These are phyloP conservation scores for Clarireedia homoeocarpa DNA, from an alignment of 2,329 filamentous ascomycete species.

Conservation along the genomic window DNA sequence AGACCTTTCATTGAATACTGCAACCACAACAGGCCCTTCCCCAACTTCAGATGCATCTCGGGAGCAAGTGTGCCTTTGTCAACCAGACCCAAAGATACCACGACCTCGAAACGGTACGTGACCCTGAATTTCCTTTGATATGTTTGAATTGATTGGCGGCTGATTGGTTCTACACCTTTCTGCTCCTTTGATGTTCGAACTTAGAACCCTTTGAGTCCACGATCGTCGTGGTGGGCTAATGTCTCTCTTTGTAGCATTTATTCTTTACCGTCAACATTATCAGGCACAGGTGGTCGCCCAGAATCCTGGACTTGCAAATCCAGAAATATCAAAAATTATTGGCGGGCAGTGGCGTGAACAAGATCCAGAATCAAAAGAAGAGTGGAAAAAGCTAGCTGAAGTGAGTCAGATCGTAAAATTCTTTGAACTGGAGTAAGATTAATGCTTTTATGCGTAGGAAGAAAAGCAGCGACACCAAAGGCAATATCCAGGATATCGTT, in stretches of 20 bases:
- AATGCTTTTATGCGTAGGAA: constrained; percentile 41
- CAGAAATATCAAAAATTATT: constrained; percentile 95
- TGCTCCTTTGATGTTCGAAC: constrained; percentile 17
- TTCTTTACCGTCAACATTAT: constrained; percentile 90
- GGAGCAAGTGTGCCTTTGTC: constrained; percentile 56
- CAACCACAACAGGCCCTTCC: constrained; percentile 17
- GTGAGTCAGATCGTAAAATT: constrained; percentile 34
- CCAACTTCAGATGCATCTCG: constrained; percentile 18
- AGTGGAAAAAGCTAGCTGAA: constrained; percentile 86
- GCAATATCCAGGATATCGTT: constrained; percentile 89
- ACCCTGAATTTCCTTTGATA: constrained; percentile 17
- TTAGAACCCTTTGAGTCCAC: constrained; percentile 16
- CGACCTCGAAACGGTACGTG: constrained; percentile 62
- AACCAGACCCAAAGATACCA: constrained; percentile 64
- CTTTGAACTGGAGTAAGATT: not conserved
- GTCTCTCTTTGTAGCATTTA: constrained; percentile 65
- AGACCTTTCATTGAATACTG: constrained; percentile 25
- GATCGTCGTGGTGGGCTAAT: constrained; percentile 25
- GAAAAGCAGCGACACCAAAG: constrained; percentile 85
- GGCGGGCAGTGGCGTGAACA: constrained; percentile 79
- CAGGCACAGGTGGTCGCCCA: constrained; percentile 74
- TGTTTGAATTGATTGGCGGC: constrained; percentile 15
- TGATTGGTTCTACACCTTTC: constrained; percentile 8
- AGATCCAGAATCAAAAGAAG: constrained; percentile 63
- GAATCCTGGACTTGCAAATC: constrained; percentile 86